A percentile compares a stretch with the other conserved stretches of the same genome.
Evolutionary conservation across 192 early-diverging fungal species (phyloP).

Genomic region (Umbelopsis sp.): DNA sequence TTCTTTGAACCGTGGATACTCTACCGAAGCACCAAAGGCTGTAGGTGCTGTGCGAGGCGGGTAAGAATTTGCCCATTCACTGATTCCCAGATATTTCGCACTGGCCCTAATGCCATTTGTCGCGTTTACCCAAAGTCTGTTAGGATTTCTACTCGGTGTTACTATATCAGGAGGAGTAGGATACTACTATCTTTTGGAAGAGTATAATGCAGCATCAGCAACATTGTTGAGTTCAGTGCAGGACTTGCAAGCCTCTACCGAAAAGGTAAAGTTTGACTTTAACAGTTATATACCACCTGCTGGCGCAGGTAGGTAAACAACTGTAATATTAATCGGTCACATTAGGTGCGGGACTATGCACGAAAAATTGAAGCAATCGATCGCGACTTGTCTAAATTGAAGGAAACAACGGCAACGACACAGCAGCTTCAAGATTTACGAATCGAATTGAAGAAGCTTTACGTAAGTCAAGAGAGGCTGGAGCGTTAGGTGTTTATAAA

Average conservation of each 20-base stretch:
- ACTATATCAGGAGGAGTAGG: conserved; percentile 70
- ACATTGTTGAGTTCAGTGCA: conserved; percentile 76
- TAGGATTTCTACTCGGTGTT: conserved; percentile 82
- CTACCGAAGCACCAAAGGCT: background rate
- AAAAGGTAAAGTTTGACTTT: conserved; percentile 54
- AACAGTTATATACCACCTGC: background rate
- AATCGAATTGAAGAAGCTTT: conserved; percentile 54
- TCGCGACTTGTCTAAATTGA: conserved; percentile 57
- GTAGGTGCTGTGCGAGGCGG: conserved; percentile 1
- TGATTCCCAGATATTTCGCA: background rate
- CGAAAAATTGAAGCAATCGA: conserved; percentile 80
- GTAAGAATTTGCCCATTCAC: background rate
- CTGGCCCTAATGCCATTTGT: background rate
- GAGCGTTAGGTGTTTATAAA: no score
- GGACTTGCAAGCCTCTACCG: conserved; percentile 74
- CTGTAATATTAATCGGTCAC: background rate
- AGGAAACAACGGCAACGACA: conserved; percentile 57
- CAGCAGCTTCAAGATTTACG: conserved; percentile 55
- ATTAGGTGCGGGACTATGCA: conserved; percentile 70
- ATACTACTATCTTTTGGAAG: conserved; percentile 85
- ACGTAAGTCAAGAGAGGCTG: conserved; percentile 29
- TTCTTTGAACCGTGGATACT: background rate
- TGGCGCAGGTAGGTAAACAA: background rate
- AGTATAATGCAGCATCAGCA: conserved; percentile 77
- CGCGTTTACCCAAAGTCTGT: conserved; percentile 42